Percentiles rank a stretch among this genome's conserved stretches.
Conservation (phyloP, 2,329 filamentous ascomycete species). For the Venturia nashicola region DNA sequence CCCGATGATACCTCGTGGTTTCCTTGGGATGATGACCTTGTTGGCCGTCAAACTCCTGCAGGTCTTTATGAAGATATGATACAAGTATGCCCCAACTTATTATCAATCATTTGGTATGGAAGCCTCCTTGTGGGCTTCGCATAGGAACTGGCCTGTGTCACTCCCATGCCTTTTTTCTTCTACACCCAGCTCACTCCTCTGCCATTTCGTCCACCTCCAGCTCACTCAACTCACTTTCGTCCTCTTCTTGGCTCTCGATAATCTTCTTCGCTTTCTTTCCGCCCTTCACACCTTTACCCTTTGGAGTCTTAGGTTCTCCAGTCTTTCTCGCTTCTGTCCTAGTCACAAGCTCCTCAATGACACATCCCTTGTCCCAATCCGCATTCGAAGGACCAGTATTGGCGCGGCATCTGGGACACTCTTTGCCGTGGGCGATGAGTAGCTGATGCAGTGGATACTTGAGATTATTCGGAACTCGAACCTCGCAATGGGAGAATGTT, state of each 20-base stretch:
- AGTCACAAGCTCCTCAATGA: slow-evolving; percentile 50
- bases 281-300: not conserved
- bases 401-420: slow-evolving; percentile 47
- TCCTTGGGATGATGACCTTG: no score
- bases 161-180: no score
- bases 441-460: slow-evolving; percentile 53
- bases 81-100: no score
- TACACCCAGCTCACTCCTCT: not conserved
- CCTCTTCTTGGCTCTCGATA: not conserved
- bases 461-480: slow-evolving; percentile 46
- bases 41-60: no score
- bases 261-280: not conserved
- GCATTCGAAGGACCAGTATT: slow-evolving; percentile 45
- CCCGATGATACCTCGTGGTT: no score
- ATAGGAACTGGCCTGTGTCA: no score
- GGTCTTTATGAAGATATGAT: no score
- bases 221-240: slow-evolving; percentile 4
- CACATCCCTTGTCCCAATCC: slow-evolving; percentile 52
- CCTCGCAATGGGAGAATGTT: slow-evolving; percentile 48
- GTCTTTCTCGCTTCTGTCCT: slow-evolving; percentile 43
- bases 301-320: slow-evolving; percentile 14
- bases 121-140: no score
- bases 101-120: no score
- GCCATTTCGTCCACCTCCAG: not conserved
- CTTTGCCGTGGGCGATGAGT: slow-evolving; percentile 50